Percentiles rank a stretch among this genome's conserved stretches.
phyloP scores from a whole-genome alignment of 345 rosid species.

The Populus davidiana region DNA sequence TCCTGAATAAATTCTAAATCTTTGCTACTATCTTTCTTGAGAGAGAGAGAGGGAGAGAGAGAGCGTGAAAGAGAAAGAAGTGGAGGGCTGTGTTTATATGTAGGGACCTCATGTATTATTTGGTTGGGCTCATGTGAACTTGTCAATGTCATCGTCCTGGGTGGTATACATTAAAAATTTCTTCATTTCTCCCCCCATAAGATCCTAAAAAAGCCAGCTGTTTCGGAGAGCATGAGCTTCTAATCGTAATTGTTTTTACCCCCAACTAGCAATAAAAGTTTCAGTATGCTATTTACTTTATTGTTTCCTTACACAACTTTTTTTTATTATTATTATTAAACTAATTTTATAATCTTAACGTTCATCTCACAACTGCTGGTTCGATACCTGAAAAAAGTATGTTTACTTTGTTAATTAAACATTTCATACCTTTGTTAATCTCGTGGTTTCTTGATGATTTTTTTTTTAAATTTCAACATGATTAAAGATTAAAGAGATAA shows the following conservation, averaged over 20 bases:
- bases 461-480: too few species aligned
- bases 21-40: background rate
- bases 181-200: background rate
- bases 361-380: background rate
- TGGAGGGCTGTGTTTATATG: constrained; percentile 16
- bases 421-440: too few species aligned
- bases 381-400: too few species aligned
- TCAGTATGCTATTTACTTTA: background rate
- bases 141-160: constrained; percentile 38
- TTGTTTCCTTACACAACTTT: background rate
- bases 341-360: background rate
- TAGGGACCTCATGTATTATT: constrained; percentile 53
- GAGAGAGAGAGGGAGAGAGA: background rate
- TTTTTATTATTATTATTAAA: background rate
- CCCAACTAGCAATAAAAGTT: background rate
- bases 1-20: constrained; percentile 6
- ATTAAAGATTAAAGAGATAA: too few species aligned
- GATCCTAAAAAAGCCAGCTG: constrained; percentile 32
- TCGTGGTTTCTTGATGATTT: too few species aligned
- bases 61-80: background rate
- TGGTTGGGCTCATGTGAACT: constrained; percentile 60
- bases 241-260: background rate
- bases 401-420: too few species aligned
- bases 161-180: constrained; percentile 21
- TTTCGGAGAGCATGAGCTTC: constrained; percentile 24